Evolutionary conservation across 1,284 basidiomycete species (phyloP).

Genomic region (Serendipita sp.): DNA sequence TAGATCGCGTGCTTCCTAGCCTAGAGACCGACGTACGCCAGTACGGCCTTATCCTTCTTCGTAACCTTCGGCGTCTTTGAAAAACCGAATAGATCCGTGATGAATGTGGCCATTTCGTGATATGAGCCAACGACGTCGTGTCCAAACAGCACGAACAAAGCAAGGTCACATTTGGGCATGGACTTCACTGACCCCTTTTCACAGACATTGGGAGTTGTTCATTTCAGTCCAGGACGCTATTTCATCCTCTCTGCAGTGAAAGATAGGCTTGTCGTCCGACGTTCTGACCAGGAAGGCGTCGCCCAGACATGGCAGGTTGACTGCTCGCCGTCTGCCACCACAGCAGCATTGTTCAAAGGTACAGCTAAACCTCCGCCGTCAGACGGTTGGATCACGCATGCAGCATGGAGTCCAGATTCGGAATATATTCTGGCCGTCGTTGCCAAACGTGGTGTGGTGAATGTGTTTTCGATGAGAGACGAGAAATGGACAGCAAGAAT

Average conservation of each 20-base stretch:
- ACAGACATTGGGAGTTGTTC: slow-evolving; percentile 48
- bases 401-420: slow-evolving; percentile 72
- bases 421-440: slow-evolving; percentile 67
- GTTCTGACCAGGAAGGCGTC: slow-evolving; percentile 62
- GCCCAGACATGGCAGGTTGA: slow-evolving; percentile 56
- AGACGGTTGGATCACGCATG: slow-evolving; percentile 44
- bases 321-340: slow-evolving; percentile 32
- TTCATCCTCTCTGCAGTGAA: slow-evolving; percentile 60
- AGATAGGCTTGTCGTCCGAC: slow-evolving; percentile 57
- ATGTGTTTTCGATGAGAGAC: slow-evolving; percentile 58
- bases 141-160: too few species aligned
- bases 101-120: not conserved
- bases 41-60: slow-evolving; percentile 80
- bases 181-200: slow-evolving; percentile 72
- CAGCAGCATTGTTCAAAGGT: slow-evolving; percentile 20
- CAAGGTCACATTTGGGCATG: slow-evolving; percentile 10
- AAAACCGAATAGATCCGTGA: not conserved
- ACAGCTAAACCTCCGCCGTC: slow-evolving; percentile 15
- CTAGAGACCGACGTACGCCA: slow-evolving; percentile 55
- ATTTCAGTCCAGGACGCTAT: slow-evolving; percentile 58
- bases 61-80: slow-evolving; percentile 69
- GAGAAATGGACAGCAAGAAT: slow-evolving; percentile 59
- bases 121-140: not conserved
- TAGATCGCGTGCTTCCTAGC: slow-evolving; percentile 15
- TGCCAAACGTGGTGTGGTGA: slow-evolving; percentile 46